Conservation (phyloP, 768 basidiomycete genomes). For the button mushroom (Agaricus bisporus) region DNA sequence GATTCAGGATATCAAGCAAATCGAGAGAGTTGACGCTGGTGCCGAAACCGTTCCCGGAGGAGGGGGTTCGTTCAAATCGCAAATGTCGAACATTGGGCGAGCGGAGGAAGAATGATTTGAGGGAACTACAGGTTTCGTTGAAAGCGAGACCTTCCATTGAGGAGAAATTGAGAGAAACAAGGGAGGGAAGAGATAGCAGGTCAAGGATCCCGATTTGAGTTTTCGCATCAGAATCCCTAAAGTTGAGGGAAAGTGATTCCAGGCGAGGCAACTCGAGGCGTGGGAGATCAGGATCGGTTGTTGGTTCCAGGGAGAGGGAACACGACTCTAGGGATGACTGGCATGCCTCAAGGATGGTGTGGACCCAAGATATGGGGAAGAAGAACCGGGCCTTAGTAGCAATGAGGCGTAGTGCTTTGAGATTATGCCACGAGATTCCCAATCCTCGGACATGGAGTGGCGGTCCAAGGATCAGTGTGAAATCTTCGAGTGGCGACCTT, state of each 20-base stretch:
- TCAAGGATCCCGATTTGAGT: slow-evolving; percentile 2
- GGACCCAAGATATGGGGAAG: slow-evolving; percentile 10
- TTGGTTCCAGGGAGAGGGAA: slow-evolving; percentile 7
- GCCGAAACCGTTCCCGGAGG: slow-evolving; percentile 5
- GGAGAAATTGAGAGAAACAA: slow-evolving; percentile 3
- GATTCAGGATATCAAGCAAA: slow-evolving; percentile 2
- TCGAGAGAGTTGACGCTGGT: slow-evolving; percentile 10
- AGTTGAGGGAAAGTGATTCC: slow-evolving; percentile 1
- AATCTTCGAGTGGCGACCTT: background rate
- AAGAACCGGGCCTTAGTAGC: slow-evolving; percentile 2
- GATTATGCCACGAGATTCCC: slow-evolving; percentile 5
- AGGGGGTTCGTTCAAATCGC: slow-evolving; percentile 1
- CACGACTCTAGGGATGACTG: slow-evolving; percentile 1
- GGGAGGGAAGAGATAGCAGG: slow-evolving; percentile 1
- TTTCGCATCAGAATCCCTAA: slow-evolving; percentile 7
- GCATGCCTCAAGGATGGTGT: slow-evolving; percentile 6
- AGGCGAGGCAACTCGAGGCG: background rate
- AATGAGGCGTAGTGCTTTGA: slow-evolving; percentile 3
- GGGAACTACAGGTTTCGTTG: slow-evolving; percentile 1
- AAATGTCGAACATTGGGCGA: slow-evolving; percentile 1
- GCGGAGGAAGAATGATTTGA: slow-evolving; percentile 6
- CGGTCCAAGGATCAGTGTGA: slow-evolving; percentile 1
- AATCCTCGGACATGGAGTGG: slow-evolving; percentile 6
- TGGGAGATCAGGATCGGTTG: slow-evolving; percentile 1
- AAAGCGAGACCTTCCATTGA: slow-evolving; percentile 3